Evolutionary conservation across 306 rosid species (phyloP).

Genomic region (Medicago ruthenica): DNA sequence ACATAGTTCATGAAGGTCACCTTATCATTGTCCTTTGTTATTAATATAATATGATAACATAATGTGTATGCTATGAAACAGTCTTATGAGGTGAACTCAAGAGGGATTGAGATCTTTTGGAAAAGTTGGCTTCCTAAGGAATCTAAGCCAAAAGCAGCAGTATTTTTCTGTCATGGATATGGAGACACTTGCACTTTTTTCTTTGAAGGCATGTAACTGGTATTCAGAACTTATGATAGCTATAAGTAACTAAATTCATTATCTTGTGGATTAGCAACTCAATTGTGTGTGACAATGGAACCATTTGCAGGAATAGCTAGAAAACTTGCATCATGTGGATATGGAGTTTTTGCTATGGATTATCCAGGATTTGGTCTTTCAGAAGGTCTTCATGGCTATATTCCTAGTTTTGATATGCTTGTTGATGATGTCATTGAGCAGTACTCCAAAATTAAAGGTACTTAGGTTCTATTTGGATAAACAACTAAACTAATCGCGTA

Average conservation of each 20-base stretch:
- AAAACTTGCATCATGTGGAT: conserved; percentile 75
- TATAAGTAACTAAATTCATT: conserved; percentile 16
- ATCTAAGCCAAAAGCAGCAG: conserved; percentile 69
- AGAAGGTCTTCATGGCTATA: conserved; percentile 85
- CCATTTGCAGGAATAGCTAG: conserved; percentile 79
- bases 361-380: conserved; percentile 98
- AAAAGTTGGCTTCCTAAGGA: conserved; percentile 84
- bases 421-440: conserved; percentile 86
- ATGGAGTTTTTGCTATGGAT: conserved; percentile 92
- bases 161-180: conserved; percentile 90
- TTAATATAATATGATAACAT: conserved; percentile 34
- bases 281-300: conserved; percentile 1
- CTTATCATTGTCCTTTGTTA: not conserved
- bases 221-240: conserved; percentile 30
- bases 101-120: conserved; percentile 73
- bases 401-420: conserved; percentile 72
- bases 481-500: not conserved
- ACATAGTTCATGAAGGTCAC: not conserved
- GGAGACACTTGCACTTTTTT: conserved; percentile 96
- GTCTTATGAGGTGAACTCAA: conserved; percentile 78
- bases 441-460: conserved; percentile 81
- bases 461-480: not conserved
- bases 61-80: conserved; percentile 47
- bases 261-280: conserved; percentile 30
- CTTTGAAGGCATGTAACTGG: conserved; percentile 81